Conservation (phyloP, 257 asterid genomes). For the Plantago major region DNA sequence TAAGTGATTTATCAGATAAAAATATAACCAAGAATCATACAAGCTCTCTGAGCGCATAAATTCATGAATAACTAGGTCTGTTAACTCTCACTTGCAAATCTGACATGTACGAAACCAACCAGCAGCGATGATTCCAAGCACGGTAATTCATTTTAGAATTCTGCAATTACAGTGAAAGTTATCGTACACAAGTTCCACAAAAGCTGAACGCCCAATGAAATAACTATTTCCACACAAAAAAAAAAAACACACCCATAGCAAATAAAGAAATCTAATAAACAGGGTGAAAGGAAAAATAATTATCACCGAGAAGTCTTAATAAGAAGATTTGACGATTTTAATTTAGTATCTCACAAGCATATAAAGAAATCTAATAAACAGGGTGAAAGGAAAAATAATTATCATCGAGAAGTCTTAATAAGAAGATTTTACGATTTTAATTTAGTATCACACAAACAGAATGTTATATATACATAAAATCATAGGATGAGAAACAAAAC, state of each 20-base stretch:
- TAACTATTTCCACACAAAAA: too few relatives aligned
- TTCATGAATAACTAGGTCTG: too few relatives aligned
- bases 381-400: neutral
- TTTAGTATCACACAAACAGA: slow-evolving; percentile 9
- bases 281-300: neutral
- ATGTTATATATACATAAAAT: slow-evolving; percentile 21
- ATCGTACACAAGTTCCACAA: neutral
- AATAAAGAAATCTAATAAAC: too few relatives aligned
- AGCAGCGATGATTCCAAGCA: slow-evolving; percentile 95
- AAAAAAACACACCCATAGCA: too few relatives aligned
- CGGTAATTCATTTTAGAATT: slow-evolving; percentile 93
- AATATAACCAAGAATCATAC: neutral
- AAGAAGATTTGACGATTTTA: slow-evolving; percentile 13
- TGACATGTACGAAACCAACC: slow-evolving; percentile 89
- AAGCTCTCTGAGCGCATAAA: too few relatives aligned
- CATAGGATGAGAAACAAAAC: slow-evolving; percentile 38
- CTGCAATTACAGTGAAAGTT: slow-evolving; percentile 37
- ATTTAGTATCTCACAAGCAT: neutral
- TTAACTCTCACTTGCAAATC: slow-evolving; percentile 50
- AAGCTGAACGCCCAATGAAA: too few relatives aligned
- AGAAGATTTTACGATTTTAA: slow-evolving; percentile 12
- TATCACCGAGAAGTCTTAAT: slow-evolving; percentile 8
- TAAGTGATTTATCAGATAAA: slow-evolving; percentile 15
- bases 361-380: too few relatives aligned
- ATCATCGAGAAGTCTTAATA: slow-evolving; percentile 10